Conservation (phyloP, 805 yeast genomes). For the Clavispora santaluciae region DNA sequence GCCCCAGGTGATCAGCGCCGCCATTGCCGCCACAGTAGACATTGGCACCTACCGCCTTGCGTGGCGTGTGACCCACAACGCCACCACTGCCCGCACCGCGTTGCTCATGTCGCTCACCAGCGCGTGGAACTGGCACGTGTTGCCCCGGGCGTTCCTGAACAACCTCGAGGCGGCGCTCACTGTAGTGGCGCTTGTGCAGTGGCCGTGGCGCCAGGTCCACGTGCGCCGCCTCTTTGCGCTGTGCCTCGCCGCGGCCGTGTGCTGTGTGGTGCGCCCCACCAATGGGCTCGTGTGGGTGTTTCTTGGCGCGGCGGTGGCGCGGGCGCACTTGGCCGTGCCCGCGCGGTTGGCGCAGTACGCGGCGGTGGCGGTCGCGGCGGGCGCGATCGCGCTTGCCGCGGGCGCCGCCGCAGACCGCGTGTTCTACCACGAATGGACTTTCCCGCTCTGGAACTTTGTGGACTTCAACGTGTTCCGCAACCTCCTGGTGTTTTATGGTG, state of each 20-base stretch:
- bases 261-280: constrained; percentile 80
- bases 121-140: constrained; percentile 77
- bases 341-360: constrained; percentile 6
- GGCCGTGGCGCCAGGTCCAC: constrained; percentile 55
- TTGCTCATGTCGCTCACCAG: constrained; percentile 52
- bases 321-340: not conserved
- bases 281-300: constrained; percentile 72
- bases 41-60: constrained; percentile 49
- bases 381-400: constrained; percentile 32
- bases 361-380: constrained; percentile 21
- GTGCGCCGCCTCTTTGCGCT: constrained; percentile 25
- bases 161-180: constrained; percentile 73
- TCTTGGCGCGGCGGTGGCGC: constrained; percentile 42
- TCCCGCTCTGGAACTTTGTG: constrained; percentile 67
- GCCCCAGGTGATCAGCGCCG: constrained; percentile 69
- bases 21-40: constrained; percentile 72
- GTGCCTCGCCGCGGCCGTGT: constrained; percentile 49
- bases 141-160: constrained; percentile 83
- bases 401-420: constrained; percentile 39
- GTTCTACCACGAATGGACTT: constrained; percentile 52
- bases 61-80: constrained; percentile 27
- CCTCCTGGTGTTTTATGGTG: constrained; percentile 79
- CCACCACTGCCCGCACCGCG: constrained; percentile 35
- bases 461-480: constrained; percentile 74
- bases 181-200: constrained; percentile 56